Conservation (phyloP, 768 basidiomycete species). For the Phylloporus sp. region DNA sequence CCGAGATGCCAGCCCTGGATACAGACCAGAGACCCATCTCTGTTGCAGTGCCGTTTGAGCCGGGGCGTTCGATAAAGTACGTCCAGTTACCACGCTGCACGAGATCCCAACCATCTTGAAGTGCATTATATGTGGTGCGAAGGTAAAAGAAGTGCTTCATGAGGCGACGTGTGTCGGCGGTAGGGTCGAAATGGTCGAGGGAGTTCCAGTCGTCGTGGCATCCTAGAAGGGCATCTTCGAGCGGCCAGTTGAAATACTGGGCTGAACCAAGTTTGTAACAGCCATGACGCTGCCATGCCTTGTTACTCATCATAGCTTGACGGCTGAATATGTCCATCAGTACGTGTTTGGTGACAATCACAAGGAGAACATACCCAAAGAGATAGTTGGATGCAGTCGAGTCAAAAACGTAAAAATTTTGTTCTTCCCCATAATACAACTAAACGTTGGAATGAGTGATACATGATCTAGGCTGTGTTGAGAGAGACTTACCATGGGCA, state of each 20-base stretch:
- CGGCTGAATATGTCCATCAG: slow-evolving; percentile 49
- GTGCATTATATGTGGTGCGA: slow-evolving; percentile 60
- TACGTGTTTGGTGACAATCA: background rate
- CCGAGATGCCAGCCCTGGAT: slow-evolving; percentile 57
- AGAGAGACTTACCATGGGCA: slow-evolving; percentile 56
- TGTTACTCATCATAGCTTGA: slow-evolving; percentile 83
- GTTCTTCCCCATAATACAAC: slow-evolving; percentile 91
- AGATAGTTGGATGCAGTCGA: slow-evolving; percentile 91
- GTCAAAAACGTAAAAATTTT: slow-evolving; percentile 83
- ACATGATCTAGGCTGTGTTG: background rate
- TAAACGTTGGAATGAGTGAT: slow-evolving; percentile 24
- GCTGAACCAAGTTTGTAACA: slow-evolving; percentile 87
- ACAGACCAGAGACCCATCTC: slow-evolving; percentile 90
- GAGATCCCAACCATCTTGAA: slow-evolving; percentile 88
- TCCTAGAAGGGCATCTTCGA: slow-evolving; percentile 73
- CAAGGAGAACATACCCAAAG: slow-evolving; percentile 55
- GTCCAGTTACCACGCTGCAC: slow-evolving; percentile 87
- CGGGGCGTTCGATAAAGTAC: slow-evolving; percentile 68
- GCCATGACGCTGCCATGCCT: slow-evolving; percentile 90
- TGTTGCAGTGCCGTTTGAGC: slow-evolving; percentile 75
- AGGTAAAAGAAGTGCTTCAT: slow-evolving; percentile 71
- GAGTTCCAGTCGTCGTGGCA: slow-evolving; percentile 91
- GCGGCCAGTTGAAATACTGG: slow-evolving; percentile 92
- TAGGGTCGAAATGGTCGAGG: slow-evolving; percentile 93
- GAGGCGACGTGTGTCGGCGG: slow-evolving; percentile 68